These are phyloP conservation scores for Ilyonectria destructans DNA, from an alignment of 2,329 filamentous ascomycete genomes.

Conservation along the genomic window DNA sequence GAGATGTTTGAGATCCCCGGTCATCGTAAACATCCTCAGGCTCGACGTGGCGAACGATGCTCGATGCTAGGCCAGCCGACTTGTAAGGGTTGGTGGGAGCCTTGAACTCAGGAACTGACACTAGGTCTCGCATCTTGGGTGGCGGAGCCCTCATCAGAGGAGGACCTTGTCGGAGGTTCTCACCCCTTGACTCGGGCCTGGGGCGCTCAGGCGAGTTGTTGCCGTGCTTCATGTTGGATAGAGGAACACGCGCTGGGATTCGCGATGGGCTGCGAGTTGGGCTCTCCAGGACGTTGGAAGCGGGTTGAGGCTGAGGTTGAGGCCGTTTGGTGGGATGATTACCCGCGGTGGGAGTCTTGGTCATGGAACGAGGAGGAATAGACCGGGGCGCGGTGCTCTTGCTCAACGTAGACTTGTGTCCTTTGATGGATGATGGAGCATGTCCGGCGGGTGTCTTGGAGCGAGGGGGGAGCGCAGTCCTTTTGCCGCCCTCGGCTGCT, in stretches of 20 bases:
- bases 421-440: conserved; percentile 61
- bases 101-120: conserved; percentile 67
- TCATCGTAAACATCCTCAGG: conserved; percentile 94
- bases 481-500: conserved; percentile 67
- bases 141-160: conserved; percentile 78
- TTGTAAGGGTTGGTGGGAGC: conserved; percentile 67
- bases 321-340: conserved; percentile 51
- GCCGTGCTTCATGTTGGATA: conserved; percentile 79
- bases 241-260: conserved; percentile 79
- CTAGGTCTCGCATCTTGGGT: conserved; percentile 92
- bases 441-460: conserved; percentile 83
- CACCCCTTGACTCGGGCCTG: conserved; percentile 61
- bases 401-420: conserved; percentile 53
- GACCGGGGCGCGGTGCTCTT: conserved; percentile 51
- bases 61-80: conserved; percentile 64
- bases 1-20: conserved; percentile 53
- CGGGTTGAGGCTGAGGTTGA: conserved; percentile 38
- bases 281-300: conserved; percentile 50
- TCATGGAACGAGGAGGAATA: conserved; percentile 58
- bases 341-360: conserved; percentile 72
- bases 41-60: conserved; percentile 73
- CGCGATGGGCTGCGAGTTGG: conserved; percentile 62
- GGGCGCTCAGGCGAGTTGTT: conserved; percentile 87
- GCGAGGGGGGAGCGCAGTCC: conserved; percentile 66
- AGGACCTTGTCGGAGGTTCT: conserved; percentile 69